Evolutionary conservation across 2,329 filamentous ascomycete genomes (phyloP).

Genomic region (Nigrospora sphaerica): DNA sequence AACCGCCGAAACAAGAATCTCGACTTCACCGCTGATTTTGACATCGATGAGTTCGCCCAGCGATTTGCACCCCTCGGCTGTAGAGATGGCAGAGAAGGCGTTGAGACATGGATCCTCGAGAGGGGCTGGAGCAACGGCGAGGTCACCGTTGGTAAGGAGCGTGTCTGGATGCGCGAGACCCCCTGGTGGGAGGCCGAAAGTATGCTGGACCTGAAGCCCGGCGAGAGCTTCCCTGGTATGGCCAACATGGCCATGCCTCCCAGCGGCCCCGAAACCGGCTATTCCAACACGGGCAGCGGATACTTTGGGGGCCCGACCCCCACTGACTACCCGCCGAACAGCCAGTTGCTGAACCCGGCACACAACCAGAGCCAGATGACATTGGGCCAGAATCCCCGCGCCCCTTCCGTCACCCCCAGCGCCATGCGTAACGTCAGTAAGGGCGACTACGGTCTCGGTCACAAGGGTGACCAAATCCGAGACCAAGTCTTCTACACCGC

Average conservation of each 20-base stretch:
- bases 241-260: slow-evolving; percentile 29
- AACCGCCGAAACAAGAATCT: slow-evolving; percentile 86
- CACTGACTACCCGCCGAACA: slow-evolving; percentile 39
- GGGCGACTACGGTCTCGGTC: slow-evolving; percentile 85
- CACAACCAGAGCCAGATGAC: slow-evolving; percentile 41
- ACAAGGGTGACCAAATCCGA: slow-evolving; percentile 73
- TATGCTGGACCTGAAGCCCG: slow-evolving; percentile 83
- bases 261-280: slow-evolving; percentile 63
- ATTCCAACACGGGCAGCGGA: slow-evolving; percentile 58
- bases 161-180: slow-evolving; percentile 89
- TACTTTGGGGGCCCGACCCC: slow-evolving; percentile 57
- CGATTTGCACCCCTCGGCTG: slow-evolving; percentile 82
- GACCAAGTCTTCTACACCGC: slow-evolving; percentile 68
- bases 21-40: slow-evolving; percentile 95
- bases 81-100: slow-evolving; percentile 81
- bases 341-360: slow-evolving; percentile 59
- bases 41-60: slow-evolving; percentile 82
- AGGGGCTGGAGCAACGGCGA: slow-evolving; percentile 98
- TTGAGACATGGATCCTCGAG: slow-evolving; percentile 90
- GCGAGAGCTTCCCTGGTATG: slow-evolving; percentile 24
- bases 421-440: slow-evolving; percentile 48
- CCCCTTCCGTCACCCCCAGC: slow-evolving; percentile 56
- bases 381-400: slow-evolving; percentile 29
- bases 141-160: slow-evolving; percentile 82
- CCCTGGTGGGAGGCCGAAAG: slow-evolving; percentile 98